Evolutionary conservation across 1,139 yeast genomes (phyloP), one percentile per base, ranked within the genome.

Genomic region (Candida sanyaensis): DNA sequence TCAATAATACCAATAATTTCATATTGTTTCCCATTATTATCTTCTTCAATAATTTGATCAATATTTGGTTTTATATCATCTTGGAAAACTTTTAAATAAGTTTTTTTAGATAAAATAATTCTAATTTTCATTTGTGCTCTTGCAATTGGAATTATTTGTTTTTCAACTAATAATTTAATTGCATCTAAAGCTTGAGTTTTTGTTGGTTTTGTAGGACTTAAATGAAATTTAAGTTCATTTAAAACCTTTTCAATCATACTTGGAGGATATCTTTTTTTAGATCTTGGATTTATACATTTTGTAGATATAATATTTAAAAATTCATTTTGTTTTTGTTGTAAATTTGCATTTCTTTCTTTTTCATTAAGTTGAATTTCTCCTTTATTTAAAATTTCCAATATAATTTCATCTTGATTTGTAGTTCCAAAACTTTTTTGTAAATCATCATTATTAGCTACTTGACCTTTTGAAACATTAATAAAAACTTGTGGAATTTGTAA

Each of bases 361-460:
- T 91, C 97, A 59, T 96, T 91, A 48, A 93, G 79, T 64, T 93
- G 99, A 56, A 93, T 84, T 64, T 93, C 99, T 38, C 99, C 99
- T 62, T 88, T 89, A 53, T 81, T 84, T 54, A 93, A 72, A 49
- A 93, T 93, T 58, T 88, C 96, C 45, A 80, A 72, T 36, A 93
- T 84, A 47, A 92, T 87, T 36, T 77, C 77, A 61, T 90, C 90
- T 30, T 81, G 78, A 57, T 91, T 85, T 0, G 89, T 83, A 0
- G 91, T 80, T 1, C 89, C 92, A 64, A 95, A 93, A 1, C 86
- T 77, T 44, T 82, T 77, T 58, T 78, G 73, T 41, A 93, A 72
- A 53, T 93, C 98, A 8, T 90, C 97, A 56, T 88, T 83, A 27
- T 92, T 84, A 3, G 99, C 99, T 2, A 89, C 95, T 55, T 85